Percentiles rank a stretch among this genome's conserved stretches.
Conservation (phyloP, 2,329 filamentous ascomycete genomes). For the Penicillium oxalicum region DNA sequence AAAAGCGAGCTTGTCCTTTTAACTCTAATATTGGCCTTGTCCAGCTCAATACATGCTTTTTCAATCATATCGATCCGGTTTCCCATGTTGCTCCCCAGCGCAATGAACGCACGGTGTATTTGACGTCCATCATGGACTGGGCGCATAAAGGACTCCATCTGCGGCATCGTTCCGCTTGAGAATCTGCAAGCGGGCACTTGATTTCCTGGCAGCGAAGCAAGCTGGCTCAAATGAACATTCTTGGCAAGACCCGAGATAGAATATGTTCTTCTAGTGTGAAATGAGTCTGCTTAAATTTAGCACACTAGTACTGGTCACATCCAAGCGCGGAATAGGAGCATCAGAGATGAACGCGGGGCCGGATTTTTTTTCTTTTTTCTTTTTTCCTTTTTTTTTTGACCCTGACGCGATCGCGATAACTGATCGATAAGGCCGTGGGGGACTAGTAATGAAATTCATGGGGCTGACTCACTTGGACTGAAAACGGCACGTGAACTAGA, state of each 20-base stretch:
- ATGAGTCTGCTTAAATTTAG: constrained; percentile 9
- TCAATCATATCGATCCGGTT: constrained; percentile 82
- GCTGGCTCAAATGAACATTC: constrained; percentile 8
- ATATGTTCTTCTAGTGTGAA: background rate
- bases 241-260: background rate
- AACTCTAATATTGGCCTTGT: constrained; percentile 64
- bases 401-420: constrained; percentile 9
- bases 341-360: constrained; percentile 6
- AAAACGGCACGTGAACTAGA: constrained; percentile 4
- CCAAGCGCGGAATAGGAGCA: too few species aligned
- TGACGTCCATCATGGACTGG: constrained; percentile 1
- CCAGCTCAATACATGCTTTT: constrained; percentile 72
- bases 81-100: constrained; percentile 87
- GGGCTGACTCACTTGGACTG: constrained; percentile 11
- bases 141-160: constrained; percentile 10
- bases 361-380: constrained; percentile 7
- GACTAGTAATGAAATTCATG: background rate
- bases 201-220: constrained; percentile 8
- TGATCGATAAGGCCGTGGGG: constrained; percentile 10
- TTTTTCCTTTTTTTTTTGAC: constrained; percentile 5
- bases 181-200: constrained; percentile 14
- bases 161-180: constrained; percentile 13
- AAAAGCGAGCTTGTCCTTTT: constrained; percentile 80
- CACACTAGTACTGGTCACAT: background rate
- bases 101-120: constrained; percentile 62